phyloP scores from a whole-genome alignment of 352 stramenopile genomes.

The Blastocystis hominis region DNA sequence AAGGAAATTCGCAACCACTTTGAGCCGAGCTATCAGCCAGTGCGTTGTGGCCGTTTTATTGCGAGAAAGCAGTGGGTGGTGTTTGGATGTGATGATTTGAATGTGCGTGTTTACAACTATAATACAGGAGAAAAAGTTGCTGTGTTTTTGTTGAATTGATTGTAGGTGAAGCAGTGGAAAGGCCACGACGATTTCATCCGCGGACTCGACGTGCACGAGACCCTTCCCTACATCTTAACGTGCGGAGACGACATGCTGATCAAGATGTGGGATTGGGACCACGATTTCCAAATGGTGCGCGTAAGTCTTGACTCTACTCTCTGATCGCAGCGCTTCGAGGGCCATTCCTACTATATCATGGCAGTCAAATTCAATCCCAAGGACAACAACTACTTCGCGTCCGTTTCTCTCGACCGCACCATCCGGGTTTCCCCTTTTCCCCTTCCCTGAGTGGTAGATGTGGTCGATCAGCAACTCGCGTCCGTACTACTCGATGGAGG shows the following conservation, averaged over 20 bases:
- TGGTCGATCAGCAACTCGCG: conserved; percentile 78
- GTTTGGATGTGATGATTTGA: conserved; percentile 74
- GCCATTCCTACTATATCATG: conserved; percentile 96
- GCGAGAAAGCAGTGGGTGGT: conserved; percentile 79
- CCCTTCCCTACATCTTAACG: conserved; percentile 84
- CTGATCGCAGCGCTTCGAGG: not conserved
- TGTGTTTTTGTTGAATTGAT: conserved; percentile 47
- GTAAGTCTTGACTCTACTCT: not conserved
- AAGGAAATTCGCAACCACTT: conserved; percentile 88
- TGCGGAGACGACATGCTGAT: conserved; percentile 95
- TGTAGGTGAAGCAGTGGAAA: conserved; percentile 76
- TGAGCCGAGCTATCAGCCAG: conserved; percentile 84
- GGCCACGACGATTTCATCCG: conserved; percentile 97
- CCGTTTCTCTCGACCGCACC: conserved; percentile 85
- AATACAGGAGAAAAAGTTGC: conserved; percentile 93
- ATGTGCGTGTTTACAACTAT: conserved; percentile 95
- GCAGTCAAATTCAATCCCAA: conserved; percentile 95
- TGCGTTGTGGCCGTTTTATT: conserved; percentile 79
- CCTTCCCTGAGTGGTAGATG: not conserved
- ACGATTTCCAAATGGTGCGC: conserved; percentile 17
- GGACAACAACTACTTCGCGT: conserved; percentile 94
- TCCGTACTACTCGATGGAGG: conserved; percentile 80
- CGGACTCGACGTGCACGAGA: conserved; percentile 85
- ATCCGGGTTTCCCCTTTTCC: conserved; percentile 73
- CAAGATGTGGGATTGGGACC: conserved; percentile 90